Base-by-base conservation (phyloP, 75 land plant species). In the Ceratopteris richardii region DNA sequence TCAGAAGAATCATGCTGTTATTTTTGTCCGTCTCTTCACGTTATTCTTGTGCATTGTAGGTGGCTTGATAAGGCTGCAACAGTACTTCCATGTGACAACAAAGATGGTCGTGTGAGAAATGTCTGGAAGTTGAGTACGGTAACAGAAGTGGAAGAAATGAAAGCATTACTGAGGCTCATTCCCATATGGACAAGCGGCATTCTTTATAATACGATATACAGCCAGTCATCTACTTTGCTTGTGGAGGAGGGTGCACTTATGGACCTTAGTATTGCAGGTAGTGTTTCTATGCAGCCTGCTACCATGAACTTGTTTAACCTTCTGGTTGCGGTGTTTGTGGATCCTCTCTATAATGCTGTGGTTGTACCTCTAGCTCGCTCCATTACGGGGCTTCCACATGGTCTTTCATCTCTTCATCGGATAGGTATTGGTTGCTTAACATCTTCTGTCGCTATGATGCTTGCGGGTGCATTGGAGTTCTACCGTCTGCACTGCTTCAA, bases 61-160 rank as follows among this genome's bases (percentile, higher is more conserved):
- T 89, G 84, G 16, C 73, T 89, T n/a, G 95, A 89, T 77, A 89
- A 78, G 65, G 95, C 95, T 13, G 87, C 87, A 31, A 63, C 75
- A 6, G 61, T 52, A 9, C 52, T 31, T 31, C 61, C 55, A 31
- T 25, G 66, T 2, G 46, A 48, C 28, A 46, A 25, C 17, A 31
- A 44, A 18, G 20, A 6, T 25, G 61, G 14, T 4, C 29, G 36
- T 31, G 61, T 57, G 53, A 40, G 31, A 22, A 65, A 67, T 30
- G 59, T 68, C 6, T 67, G 75, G 68, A 55, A 56, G 51, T 51
- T 74, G 9, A 60, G 71, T 16, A 89, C 77, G 1, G 67, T 89
- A 43, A 80, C 84, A 24, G 66, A 81, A 48, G 87, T 87, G 37
- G 88, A 87, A 58, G 92, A 87, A 39, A 75, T 87, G 31, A 84